These are phyloP conservation scores for Cryptococcus sp. DNA, from an alignment of 1,284 basidiomycete species.

Conservation along the genomic window DNA sequence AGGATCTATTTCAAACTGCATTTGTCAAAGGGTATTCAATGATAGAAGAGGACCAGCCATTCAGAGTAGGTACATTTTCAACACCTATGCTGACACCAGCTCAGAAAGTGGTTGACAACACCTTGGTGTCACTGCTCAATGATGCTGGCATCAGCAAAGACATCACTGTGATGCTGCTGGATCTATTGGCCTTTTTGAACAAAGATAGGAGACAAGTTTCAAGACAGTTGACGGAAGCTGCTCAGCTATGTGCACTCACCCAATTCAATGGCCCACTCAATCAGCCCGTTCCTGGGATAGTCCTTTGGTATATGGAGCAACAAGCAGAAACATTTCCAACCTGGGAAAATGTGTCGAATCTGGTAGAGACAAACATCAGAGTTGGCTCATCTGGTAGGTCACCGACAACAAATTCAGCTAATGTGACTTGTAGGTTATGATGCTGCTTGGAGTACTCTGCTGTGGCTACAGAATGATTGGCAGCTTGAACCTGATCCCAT, in stretches of 20 bases:
- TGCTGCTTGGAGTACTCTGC: conserved; percentile 38
- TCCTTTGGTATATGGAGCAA: conserved; percentile 43
- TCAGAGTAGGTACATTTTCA: conserved; percentile 24
- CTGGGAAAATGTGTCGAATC: conserved; percentile 29
- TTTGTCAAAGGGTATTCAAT: conserved; percentile 38
- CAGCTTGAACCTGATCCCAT: conserved; percentile 33
- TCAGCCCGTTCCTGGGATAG: conserved; percentile 32
- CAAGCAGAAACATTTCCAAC: conserved; percentile 23
- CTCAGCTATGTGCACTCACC: conserved; percentile 29
- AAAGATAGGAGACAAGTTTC: conserved; percentile 29
- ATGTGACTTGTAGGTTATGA: conserved; percentile 27
- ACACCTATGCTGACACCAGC: conserved; percentile 8
- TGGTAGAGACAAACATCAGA: conserved; percentile 37
- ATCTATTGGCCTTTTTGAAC: conserved; percentile 35
- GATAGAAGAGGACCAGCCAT: conserved; percentile 25
- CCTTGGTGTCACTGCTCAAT: conserved; percentile 24
- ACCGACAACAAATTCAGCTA: background rate
- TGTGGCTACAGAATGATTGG: conserved; percentile 37
- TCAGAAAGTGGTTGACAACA: conserved; percentile 29
- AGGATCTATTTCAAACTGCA: conserved; percentile 39
- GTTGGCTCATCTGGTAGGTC: background rate
- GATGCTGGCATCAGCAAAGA: conserved; percentile 23
- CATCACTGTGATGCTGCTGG: conserved; percentile 29
- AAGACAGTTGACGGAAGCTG: conserved; percentile 24
- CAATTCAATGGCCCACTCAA: conserved; percentile 35